Evolutionary conservation across 495 filamentous ascomycete genomes (phyloP), one percentile per base, ranked within the genome.

Genomic region (Annulohypoxylon nitens): DNA sequence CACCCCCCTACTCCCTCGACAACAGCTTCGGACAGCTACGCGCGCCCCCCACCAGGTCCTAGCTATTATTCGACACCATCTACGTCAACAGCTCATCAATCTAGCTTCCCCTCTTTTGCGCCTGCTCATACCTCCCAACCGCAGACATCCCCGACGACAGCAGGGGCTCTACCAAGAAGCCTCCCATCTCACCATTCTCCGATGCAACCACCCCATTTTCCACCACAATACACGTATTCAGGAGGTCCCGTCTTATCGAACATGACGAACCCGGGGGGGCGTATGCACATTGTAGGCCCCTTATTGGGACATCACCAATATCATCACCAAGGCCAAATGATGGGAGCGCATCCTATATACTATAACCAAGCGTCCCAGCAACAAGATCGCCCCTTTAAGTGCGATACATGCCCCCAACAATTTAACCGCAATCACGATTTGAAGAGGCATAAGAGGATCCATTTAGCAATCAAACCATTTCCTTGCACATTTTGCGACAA

Each of bases 371-470:
- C 81, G 4, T 83, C 83, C n/a, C 47, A 70, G 9, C 79, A 81
- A 39, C 83, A 83, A 23, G 96, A 99, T 67, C 88, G 95, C 7
- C 96, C 97, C 0, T 99, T 96, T 84, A 96, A 96, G 76, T 99
- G 96, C 78, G 93, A 98, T 73, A 85, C 92, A 76, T 99, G 97
- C 75, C 90, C 92, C 0, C 93, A 97, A 76, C 93, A 92, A 61
- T 99, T 99, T 86, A 99, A 97, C 78, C 87, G 96, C 5, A 99
- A 99, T 64, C 97, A 99, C 76, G 97, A 99, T 77, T 83, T 99
- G 61, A 99, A 99, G 80, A 88, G 96, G 50, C 96, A 99, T 75
- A 97, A 97, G 80, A 84, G 94, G 64, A 99, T 99, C 64, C 96
- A 99, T 81, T 82, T 98, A 54, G 92, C 94, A 0, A 92, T 98